Base-by-base conservation (phyloP, 371 early-diverging fungal species). In the Apophysomyces variabilis region DNA sequence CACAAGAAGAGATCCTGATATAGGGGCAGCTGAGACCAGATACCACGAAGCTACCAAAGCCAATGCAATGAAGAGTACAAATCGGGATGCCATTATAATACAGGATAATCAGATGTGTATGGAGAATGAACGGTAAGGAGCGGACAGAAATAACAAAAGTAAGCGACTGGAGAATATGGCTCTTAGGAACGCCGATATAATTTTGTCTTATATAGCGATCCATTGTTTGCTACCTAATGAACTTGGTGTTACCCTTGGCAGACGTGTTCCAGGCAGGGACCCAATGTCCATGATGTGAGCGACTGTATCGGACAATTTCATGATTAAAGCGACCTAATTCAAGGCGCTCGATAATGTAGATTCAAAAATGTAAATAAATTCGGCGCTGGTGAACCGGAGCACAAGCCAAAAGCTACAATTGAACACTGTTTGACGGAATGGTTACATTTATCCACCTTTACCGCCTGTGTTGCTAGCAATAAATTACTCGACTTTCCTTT, bases 21-120 rank as follows among this genome's bases (percentile, higher is more conserved):
- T 44, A 65, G 67, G 67, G 41, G 58, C 57, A 57, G 69, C 67
- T n/a, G 21, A 58, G 12, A 66, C 65, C 47, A 67, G 61, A 64
- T 11, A 9, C 54, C 54, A 50, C 9, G 54, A 50, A 26, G 66
- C 64, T 13, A 58, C 57, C 63, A 67, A 37, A 41, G 61, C 61
- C 58, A 66, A 47, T 50, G 71, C 71, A 64, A 64, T 41, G 32
- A 66, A 39, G 54, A 66, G 32, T 46, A 61, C 65, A 65, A 67
- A 7, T 36, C 32, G 38, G 39, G 38, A 37, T 66, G 58, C 18
- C 60, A 59, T 36, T 64, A 5, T 57, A 32, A 41, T 64, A 43
- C n/a, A 26, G 32, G 32, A 26, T 26, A 26, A 26, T 3, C 32
- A 26, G 32, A 26, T 26, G 32, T 26, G 32, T 26, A 26, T 26